Evolutionary conservation across 2,329 filamentous ascomycete genomes (phyloP), one percentile per base, ranked within the genome.

Genomic region (Hymenoscyphus fructigenus): DNA sequence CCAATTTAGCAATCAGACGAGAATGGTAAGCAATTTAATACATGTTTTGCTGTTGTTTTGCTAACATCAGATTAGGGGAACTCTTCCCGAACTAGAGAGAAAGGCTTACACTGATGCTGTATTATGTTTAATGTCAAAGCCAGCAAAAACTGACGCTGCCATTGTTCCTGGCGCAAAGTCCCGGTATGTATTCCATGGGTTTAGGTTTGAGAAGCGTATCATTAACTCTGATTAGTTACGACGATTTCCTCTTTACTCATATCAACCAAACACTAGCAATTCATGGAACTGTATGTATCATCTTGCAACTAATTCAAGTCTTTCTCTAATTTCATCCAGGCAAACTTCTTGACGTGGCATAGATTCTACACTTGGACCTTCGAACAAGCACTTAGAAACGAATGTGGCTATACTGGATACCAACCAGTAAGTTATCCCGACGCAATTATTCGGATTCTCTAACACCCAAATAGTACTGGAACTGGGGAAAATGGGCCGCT

Each of bases 401-500:
- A 80, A 61, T 83, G 81, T 63, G 78, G 78, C 20, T 83, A 82
- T 68, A 75, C 69, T 1, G 80, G 80, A 15, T 73, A 75, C 5
- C 77, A 80, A 62, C 79, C 80, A 58, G 68, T 70, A 62, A 63
- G 69, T 76, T 28, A 2, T 34, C 23, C 7, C 4, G 5, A 17
- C 15, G 28, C 15, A 26, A 41, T 41, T 17, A 9, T 29, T 20
- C n/a, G 5, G 9, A 17, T 23, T 9, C 26, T 83, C 73, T 50
- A 86, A 82, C 80, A 78, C 78, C 3, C 76, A 77, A 55, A 81
- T 80, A 74, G 67, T 67, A 68, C 59, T 68, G 67, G 77, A 82
- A 85, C 72, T 86, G 83, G 82, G 79, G 80, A 10, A 78, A 79
- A 61, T 82, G 81, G 73, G 78, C 80, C 2, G 32, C 26, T 2